Conservation (phyloP, 1,284 basidiomycete genomes). For the Ustilago hordei region DNA sequence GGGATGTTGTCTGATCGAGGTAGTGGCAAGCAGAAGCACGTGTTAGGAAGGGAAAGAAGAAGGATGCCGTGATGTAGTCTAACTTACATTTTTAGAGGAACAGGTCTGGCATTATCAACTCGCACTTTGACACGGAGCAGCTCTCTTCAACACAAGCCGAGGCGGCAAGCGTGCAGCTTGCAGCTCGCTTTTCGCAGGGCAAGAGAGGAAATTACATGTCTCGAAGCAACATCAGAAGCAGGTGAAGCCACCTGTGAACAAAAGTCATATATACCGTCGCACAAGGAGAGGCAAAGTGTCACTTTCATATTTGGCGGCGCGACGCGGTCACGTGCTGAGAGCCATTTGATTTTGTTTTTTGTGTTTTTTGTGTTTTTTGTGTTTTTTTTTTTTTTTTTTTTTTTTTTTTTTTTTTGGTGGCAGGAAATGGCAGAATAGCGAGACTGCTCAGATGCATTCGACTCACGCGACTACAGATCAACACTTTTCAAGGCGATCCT, state of each 20-base stretch:
- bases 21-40: not conserved
- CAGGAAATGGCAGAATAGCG: not conserved
- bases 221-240: conserved; percentile 18
- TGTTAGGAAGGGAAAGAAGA: not conserved
- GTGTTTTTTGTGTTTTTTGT: too few relatives aligned
- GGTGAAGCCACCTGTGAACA: not conserved
- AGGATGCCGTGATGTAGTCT: not conserved
- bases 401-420: not conserved
- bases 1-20: not conserved
- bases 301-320: conserved; percentile 17
- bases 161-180: conserved; percentile 17
- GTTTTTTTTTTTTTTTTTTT: too few relatives aligned
- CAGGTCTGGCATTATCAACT: not conserved
- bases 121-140: conserved; percentile 4
- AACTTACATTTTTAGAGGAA: not conserved
- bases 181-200: conserved; percentile 8
- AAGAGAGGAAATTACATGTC: conserved; percentile 30
- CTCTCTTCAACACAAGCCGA: conserved; percentile 3
- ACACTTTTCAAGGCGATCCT: conserved; percentile 13
- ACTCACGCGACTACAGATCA: conserved; percentile 25
- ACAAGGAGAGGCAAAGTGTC: conserved; percentile 15
- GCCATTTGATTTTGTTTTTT: not conserved
- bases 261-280: not conserved
- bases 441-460: not conserved
- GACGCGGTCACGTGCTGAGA: conserved; percentile 44